Percentiles rank a stretch among this genome's conserved stretches.
phyloP scores from a whole-genome alignment of 2,329 filamentous ascomycete species.

The Diaporthe sp. region DNA sequence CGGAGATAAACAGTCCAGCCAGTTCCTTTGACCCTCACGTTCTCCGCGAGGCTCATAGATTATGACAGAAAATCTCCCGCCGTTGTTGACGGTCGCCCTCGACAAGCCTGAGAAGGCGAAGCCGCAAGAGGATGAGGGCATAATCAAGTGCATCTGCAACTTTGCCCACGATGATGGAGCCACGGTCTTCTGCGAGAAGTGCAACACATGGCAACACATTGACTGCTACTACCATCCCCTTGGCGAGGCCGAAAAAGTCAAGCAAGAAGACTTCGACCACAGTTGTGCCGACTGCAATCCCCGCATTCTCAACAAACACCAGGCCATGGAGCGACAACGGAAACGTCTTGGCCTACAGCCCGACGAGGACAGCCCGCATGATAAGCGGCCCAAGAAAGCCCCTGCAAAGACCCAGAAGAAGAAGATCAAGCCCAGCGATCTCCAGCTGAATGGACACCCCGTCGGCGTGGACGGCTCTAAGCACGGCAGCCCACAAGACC shows the following conservation, averaged over 20 bases:
- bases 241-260: conserved; percentile 78
- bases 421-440: conserved; percentile 42
- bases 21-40: conserved; percentile 51
- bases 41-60: conserved; percentile 63
- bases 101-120: conserved; percentile 56
- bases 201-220: conserved; percentile 98
- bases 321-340: conserved; percentile 80
- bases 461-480: conserved; percentile 69
- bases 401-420: conserved; percentile 56
- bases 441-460: conserved; percentile 76
- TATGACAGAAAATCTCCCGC: conserved; percentile 72
- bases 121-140: conserved; percentile 80
- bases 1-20: conserved; percentile 62
- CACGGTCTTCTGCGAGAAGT: conserved; percentile 95
- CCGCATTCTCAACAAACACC: conserved; percentile 77
- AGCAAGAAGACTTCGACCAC: conserved; percentile 78
- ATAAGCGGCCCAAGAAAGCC: conserved; percentile 81
- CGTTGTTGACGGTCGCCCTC: conserved; percentile 65
- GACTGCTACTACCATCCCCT: conserved; percentile 86
- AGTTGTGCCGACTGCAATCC: conserved; percentile 92
- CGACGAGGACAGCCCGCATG: conserved; percentile 62
- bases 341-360: conserved; percentile 63
- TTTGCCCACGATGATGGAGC: conserved; percentile 96
- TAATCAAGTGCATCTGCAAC: conserved; percentile 97
- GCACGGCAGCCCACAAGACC: conserved; percentile 58